Evolutionary conservation across 2,329 filamentous ascomycete species (phyloP).

Genomic region (Zymoseptoria passerinii): DNA sequence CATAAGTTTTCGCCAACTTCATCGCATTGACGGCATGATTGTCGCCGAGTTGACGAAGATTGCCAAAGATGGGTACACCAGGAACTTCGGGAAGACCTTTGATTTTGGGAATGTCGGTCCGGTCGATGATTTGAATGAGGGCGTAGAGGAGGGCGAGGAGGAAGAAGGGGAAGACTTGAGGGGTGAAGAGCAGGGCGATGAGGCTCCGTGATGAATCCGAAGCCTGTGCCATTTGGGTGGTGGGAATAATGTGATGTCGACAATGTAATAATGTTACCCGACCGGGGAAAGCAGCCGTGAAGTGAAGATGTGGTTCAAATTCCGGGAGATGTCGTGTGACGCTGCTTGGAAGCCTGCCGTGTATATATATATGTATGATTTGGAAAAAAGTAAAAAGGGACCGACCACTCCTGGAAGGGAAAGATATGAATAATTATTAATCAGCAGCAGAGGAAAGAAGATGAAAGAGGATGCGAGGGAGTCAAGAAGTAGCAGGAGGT

Average conservation of each 20-base stretch:
- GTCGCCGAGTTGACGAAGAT: slow-evolving; percentile 38
- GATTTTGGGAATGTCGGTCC: slow-evolving; percentile 42
- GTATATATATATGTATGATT: not conserved
- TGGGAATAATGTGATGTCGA: not conserved
- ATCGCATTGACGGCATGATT: slow-evolving; percentile 41
- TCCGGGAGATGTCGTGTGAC: not conserved
- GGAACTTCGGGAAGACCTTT: slow-evolving; percentile 42
- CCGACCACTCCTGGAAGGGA: not conserved
- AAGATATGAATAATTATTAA: not conserved
- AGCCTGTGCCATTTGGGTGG: slow-evolving; percentile 21
- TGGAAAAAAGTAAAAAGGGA: too few species aligned
- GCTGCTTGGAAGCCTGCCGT: not conserved
- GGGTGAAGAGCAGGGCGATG: slow-evolving; percentile 26
- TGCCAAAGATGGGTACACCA: slow-evolving; percentile 41
- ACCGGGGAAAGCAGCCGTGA: not conserved
- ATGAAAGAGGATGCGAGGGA: not conserved
- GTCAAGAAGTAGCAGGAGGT: not conserved
- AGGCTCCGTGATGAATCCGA: slow-evolving; percentile 21
- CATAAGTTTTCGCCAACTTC: slow-evolving; percentile 41
- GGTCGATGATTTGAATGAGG: slow-evolving; percentile 35
- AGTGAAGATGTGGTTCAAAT: not conserved
- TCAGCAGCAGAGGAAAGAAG: not conserved
- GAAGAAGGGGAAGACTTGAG: slow-evolving; percentile 36
- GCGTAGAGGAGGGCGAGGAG: slow-evolving; percentile 35
- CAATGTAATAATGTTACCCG: not conserved